These are phyloP conservation scores for Leccinum ochraceum DNA, from an alignment of 768 basidiomycete genomes.

Conservation along the genomic window DNA sequence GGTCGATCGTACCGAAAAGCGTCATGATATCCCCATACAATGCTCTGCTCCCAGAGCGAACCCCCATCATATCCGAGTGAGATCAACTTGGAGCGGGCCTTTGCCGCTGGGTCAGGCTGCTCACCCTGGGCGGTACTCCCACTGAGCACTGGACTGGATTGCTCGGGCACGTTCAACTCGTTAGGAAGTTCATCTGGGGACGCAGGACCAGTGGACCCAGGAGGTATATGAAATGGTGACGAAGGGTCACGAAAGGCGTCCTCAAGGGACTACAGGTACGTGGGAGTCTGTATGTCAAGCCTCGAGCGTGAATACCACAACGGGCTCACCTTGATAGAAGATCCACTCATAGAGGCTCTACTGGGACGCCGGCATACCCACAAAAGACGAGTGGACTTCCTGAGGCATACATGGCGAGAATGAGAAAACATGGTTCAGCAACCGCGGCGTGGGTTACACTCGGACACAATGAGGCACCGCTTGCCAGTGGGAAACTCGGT, in stretches of 20 bases:
- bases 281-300: background rate
- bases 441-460: background rate
- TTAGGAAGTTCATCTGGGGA: conserved; percentile 49
- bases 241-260: conserved; percentile 61
- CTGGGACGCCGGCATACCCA: background rate
- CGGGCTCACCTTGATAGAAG: conserved; percentile 29
- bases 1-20: conserved; percentile 57
- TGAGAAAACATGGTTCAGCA: conserved; percentile 10
- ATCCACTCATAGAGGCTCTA: conserved; percentile 22
- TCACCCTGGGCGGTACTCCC: background rate
- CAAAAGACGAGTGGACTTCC: conserved; percentile 3
- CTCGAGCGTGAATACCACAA: background rate
- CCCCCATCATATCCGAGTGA: conserved; percentile 56
- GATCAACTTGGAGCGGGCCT: conserved; percentile 45
- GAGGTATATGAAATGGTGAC: conserved; percentile 65
- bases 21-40: conserved; percentile 83
- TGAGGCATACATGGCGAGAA: background rate
- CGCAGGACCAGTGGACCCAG: conserved; percentile 58
- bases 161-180: conserved; percentile 3
- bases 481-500: too few species aligned
- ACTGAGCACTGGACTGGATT: conserved; percentile 8
- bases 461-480: background rate
- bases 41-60: conserved; percentile 76
- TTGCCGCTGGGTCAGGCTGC: conserved; percentile 22
- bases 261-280: conserved; percentile 49